Base-by-base conservation (phyloP, 805 yeast species). In the Torulaspora delbrueckii region DNA sequence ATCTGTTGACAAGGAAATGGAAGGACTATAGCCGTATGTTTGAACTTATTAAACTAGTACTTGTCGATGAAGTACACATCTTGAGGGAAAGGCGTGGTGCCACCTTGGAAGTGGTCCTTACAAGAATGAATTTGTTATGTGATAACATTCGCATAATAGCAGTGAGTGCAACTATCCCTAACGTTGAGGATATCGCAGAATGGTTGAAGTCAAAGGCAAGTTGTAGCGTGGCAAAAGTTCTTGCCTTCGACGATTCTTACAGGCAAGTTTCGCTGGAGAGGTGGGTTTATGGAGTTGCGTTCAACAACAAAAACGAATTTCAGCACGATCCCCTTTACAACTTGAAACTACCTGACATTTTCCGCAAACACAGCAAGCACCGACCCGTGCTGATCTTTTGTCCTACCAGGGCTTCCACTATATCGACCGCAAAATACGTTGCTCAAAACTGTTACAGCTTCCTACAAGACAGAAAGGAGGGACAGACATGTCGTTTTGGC, bases 161-260 rank as follows among this genome's bases (percentile, higher is more conserved):
- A 0, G 58, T 74, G 1, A 75, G 82, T 26, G 82, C 82, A 1
- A 76, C 81, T 0, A 71, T 77, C 10, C 78, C 79, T 2, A 78
- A 78, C 46, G 70, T 75, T 7, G 60, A 63, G 4, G 82, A 78
- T 50, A 57, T 78, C 2, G 69, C 79, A 0, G 45, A 42, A 1
- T 76, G 81, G 80, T 42, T 76, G 25, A 65, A 59, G 40, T 45
- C 62, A n/a, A 52, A 56, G 2, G 38, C 34, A 1, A 48, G 44
- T 10, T 45, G 46, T 1, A 23, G 45, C 3, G 53, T 60, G 13
- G 75, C 81, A 0, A 51, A 55, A 5, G 62, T 72, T 1, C 51
- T 75, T 37, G 60, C 59, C 0, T 78, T 73, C 60, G 78, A 75
- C 18, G 78, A 76, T 10, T 66, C 68, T 2, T 76, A 69, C 49